Evolutionary conservation across 495 filamentous ascomycete genomes (phyloP).

Genomic region (Talaromyces nanjingensis): DNA sequence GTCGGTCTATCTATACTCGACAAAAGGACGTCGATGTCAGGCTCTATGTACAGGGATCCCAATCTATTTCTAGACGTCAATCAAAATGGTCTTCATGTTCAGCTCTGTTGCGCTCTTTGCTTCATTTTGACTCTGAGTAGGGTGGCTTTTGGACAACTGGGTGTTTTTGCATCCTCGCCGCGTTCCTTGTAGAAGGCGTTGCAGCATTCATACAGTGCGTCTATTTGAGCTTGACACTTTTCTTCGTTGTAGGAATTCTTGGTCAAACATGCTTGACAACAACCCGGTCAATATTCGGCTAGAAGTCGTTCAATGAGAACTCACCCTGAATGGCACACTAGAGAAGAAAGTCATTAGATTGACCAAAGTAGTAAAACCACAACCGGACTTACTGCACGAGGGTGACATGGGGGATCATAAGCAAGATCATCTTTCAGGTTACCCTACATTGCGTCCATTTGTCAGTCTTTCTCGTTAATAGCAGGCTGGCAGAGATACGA

Average conservation of each 20-base stretch:
- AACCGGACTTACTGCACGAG: conserved; percentile 68
- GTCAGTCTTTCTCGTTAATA: neutral
- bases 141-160: conserved; percentile 78
- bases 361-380: neutral
- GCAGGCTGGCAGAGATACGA: neutral
- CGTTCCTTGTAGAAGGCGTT: conserved; percentile 75
- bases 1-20: neutral
- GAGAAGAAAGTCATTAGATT: conserved; percentile 10
- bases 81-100: conserved; percentile 2
- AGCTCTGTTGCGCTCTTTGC: conserved; percentile 53
- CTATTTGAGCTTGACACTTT: conserved; percentile 72
- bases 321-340: conserved; percentile 88
- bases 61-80: neutral
- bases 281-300: conserved; percentile 9
- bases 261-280: conserved; percentile 62
- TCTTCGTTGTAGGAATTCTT: conserved; percentile 85
- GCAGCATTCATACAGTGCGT: conserved; percentile 95
- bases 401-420: conserved; percentile 77
- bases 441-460: conserved; percentile 22
- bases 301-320: conserved; percentile 9
- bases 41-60: conserved; percentile 11
- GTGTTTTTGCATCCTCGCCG: conserved; percentile 68
- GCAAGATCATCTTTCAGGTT: conserved; percentile 63
- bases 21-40: conserved; percentile 3
- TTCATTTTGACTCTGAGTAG: conserved; percentile 81